A percentile compares a stretch with the other conserved stretches of the same genome.
Conservation (phyloP, 495 filamentous ascomycete species). For the Haplographium delicatum region DNA sequence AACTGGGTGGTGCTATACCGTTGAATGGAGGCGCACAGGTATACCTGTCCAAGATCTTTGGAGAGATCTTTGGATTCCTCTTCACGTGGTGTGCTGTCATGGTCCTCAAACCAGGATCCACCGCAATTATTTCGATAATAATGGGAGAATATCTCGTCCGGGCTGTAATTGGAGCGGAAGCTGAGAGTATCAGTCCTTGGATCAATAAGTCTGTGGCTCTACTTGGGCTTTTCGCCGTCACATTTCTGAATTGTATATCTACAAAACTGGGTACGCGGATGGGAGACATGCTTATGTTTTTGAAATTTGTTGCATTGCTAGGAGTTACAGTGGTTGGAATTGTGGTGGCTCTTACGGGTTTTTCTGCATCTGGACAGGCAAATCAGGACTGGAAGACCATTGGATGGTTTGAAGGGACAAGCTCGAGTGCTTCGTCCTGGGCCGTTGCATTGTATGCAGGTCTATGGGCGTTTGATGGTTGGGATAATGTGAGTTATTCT, state of each 20-base stretch:
- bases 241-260: conserved; percentile 81
- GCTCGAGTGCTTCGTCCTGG: conserved; percentile 71
- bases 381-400: conserved; percentile 82
- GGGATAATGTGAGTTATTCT: conserved; percentile 79
- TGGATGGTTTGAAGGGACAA: conserved; percentile 87
- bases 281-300: conserved; percentile 89
- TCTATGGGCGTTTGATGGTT: conserved; percentile 96
- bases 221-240: conserved; percentile 68
- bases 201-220: conserved; percentile 87
- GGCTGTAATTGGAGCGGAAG: conserved; percentile 75
- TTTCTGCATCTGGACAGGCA: conserved; percentile 66
- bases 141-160: conserved; percentile 95
- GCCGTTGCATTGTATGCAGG: conserved; percentile 93
- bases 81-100: conserved; percentile 95
- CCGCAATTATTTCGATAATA: conserved; percentile 94
- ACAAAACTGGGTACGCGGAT: conserved; percentile 80
- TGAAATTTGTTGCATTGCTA: conserved; percentile 88
- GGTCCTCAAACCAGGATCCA: conserved; percentile 86
- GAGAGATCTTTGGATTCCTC: conserved; percentile 83
- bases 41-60: conserved; percentile 93
- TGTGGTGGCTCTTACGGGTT: conserved; percentile 82
- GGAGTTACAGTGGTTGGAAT: conserved; percentile 85
- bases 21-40: conserved; percentile 91
- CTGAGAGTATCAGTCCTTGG: conserved; percentile 71
- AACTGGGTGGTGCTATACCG: conserved; percentile 92